Evolutionary conservation across 179 eudicot species (phyloP).

Genomic region (Sideroxylon spinosum): DNA sequence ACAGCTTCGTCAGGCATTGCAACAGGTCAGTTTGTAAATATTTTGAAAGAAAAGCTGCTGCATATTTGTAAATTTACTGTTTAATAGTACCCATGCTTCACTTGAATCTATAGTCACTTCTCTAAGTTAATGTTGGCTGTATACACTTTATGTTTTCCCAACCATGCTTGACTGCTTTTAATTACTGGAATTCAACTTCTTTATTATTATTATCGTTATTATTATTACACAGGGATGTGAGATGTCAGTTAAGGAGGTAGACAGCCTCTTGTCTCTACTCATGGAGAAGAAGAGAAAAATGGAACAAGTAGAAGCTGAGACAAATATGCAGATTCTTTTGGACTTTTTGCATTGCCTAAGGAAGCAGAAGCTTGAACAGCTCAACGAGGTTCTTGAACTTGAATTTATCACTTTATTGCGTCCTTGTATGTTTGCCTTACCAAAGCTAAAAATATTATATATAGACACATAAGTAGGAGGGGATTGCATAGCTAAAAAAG

Average conservation of each 20-base stretch:
- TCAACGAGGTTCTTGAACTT: conserved; percentile 56
- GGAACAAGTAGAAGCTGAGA: conserved; percentile 90
- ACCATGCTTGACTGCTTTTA: background rate
- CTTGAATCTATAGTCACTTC: background rate
- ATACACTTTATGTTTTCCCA: background rate
- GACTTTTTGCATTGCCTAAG: conserved; percentile 68
- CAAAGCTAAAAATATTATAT: background rate
- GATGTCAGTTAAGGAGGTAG: conserved; percentile 76
- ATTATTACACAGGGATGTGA: conserved; percentile 87
- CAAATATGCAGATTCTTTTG: conserved; percentile 67
- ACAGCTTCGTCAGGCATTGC: conserved; percentile 68
- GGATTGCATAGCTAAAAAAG: background rate
- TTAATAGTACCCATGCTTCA: background rate
- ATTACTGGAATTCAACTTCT: conserved; percentile 18
- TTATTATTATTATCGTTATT: conserved; percentile 30
- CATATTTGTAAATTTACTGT: background rate
- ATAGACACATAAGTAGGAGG: background rate
- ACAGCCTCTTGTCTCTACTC: conserved; percentile 59
- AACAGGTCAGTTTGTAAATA: conserved; percentile 53
- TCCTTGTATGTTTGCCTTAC: background rate
- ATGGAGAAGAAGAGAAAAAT: conserved; percentile 70
- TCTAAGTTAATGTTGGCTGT: background rate
- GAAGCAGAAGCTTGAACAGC: conserved; percentile 74
- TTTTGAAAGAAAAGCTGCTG: background rate
- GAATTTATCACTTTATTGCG: background rate